Conservation (phyloP, 73 alveolate species). For the Breviolum minutum region DNA sequence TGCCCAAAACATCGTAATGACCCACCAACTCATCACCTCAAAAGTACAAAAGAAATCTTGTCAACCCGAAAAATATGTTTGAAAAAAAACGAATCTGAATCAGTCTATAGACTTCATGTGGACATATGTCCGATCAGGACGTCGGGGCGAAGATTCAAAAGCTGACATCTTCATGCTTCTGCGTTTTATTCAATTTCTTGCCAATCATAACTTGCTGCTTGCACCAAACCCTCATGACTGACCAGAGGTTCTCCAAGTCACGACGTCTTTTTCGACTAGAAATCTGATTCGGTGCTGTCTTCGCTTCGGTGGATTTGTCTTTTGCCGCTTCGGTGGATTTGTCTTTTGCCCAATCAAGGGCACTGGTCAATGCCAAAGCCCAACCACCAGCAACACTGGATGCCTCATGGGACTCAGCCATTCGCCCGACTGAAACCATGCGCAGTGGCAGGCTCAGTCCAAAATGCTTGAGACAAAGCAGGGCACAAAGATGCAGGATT, state of each 20-base stretch:
- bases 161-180: no score
- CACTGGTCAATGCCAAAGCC: conserved; percentile 30
- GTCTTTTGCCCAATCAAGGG: conserved; percentile 12
- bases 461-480: no score
- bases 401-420: background rate
- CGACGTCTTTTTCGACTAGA: conserved; percentile 21
- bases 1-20: conserved; percentile 35
- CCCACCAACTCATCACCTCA: conserved; percentile 29
- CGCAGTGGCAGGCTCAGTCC: background rate
- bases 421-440: background rate
- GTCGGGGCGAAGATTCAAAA: no score
- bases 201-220: no score
- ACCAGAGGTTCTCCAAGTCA: background rate
- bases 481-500: no score
- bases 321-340: background rate
- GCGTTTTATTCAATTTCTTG: no score
- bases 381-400: background rate
- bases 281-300: background rate
- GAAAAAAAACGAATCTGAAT: no score
- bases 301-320: background rate
- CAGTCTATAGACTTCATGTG: no score
- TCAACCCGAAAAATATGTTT: no score
- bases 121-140: no score
- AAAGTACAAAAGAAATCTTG: no score
- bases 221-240: no score